Conservation (phyloP, 23 red algal species). For the Gracilaria gracilis region DNA sequence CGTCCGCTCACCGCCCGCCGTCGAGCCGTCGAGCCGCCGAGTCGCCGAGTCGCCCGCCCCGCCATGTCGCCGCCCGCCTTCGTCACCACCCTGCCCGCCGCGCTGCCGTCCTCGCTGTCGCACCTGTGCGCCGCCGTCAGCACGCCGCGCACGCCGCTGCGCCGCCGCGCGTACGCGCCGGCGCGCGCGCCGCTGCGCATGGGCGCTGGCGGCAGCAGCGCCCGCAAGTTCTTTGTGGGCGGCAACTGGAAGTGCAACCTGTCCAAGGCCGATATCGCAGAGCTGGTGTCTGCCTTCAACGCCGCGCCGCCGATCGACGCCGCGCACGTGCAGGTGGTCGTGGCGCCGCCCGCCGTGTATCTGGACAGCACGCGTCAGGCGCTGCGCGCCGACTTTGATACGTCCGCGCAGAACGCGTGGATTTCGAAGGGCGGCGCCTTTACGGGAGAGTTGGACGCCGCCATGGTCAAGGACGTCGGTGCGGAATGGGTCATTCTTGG, state of each 20-base stretch:
- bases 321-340: slow-evolving; percentile 73
- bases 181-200: slow-evolving; percentile 4
- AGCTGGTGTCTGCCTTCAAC: slow-evolving; percentile 80
- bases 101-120: not conserved
- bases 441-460: slow-evolving; percentile 86
- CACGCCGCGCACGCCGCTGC: not conserved
- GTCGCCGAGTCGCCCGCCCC: not conserved
- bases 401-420: slow-evolving; percentile 90
- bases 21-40: no score
- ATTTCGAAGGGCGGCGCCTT: slow-evolving; percentile 76
- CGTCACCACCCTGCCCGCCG: not conserved
- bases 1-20: no score
- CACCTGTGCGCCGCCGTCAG: not conserved
- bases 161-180: not conserved
- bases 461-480: slow-evolving; percentile 92
- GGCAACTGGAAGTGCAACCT: slow-evolving; percentile 99
- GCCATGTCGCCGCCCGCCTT: slow-evolving; percentile 39
- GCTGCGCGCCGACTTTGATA: slow-evolving; percentile 79
- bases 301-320: slow-evolving; percentile 36
- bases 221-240: slow-evolving; percentile 82
- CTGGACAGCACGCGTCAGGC: slow-evolving; percentile 63
- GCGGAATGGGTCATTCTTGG: slow-evolving; percentile 91
- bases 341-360: slow-evolving; percentile 81
- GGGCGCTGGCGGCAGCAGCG: not conserved
- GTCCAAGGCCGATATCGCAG: slow-evolving; percentile 68